phyloP scores from a whole-genome alignment of 2,329 filamentous ascomycete species.

The Bipolaris cookei region DNA sequence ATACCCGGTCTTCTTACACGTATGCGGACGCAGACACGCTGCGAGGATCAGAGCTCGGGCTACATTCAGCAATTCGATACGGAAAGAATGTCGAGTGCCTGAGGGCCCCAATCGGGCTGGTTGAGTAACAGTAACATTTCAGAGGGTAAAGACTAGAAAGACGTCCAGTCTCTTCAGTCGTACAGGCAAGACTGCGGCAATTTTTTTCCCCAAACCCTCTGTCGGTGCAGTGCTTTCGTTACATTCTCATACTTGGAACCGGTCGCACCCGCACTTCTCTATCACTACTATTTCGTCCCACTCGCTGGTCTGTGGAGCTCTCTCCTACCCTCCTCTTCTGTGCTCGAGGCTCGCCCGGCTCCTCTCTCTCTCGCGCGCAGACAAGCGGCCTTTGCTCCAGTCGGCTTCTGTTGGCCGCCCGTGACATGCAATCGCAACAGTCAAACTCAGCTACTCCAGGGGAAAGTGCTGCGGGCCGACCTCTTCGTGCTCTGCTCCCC shows the following conservation, averaged over 20 bases:
- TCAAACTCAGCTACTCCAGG: slow-evolving; percentile 2
- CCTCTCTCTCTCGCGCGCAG: not conserved
- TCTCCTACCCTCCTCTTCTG: not conserved
- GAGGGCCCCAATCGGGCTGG: not conserved
- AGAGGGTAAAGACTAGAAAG: not conserved
- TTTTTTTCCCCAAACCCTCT: not conserved
- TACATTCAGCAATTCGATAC: slow-evolving; percentile 10
- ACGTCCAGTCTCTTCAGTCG: not conserved
- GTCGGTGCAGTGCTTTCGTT: not conserved
- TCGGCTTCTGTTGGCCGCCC: not conserved
- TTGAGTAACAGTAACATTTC: slow-evolving; percentile 2
- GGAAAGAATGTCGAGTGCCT: not conserved
- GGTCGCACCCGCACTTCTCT: not conserved
- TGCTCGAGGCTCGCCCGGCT: not conserved
- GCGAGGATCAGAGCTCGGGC: not conserved
- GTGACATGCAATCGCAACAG: slow-evolving; percentile 9
- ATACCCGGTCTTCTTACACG: slow-evolving; percentile 3
- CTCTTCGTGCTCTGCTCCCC: slow-evolving; percentile 24
- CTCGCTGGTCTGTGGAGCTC: not conserved
- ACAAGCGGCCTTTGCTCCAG: not conserved
- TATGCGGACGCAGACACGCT: not conserved
- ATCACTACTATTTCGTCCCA: not conserved
- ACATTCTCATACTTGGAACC: not conserved
- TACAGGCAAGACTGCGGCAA: not conserved
- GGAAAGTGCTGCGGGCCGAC: slow-evolving; percentile 9